Evolutionary conservation across 2,329 filamentous ascomycete genomes (phyloP).

Genomic region (Monilinia vaccinii-corymbosi): DNA sequence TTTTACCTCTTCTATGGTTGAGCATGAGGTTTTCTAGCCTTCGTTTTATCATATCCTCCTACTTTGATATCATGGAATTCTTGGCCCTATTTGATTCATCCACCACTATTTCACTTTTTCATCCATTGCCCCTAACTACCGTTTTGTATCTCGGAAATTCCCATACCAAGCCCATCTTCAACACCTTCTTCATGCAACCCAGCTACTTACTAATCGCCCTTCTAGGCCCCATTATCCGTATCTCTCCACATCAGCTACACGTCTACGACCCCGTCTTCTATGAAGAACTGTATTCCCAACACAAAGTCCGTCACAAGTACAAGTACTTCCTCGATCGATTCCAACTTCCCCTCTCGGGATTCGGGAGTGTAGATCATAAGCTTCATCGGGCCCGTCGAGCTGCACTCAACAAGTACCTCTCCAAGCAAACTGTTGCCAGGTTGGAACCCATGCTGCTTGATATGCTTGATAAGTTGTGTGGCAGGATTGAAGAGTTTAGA

Average conservation of each 20-base stretch:
- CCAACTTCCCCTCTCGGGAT: slow-evolving; percentile 3
- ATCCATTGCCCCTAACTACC: not conserved
- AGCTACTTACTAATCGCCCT: not conserved
- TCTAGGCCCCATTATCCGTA: slow-evolving; percentile 17
- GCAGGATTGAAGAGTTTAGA: slow-evolving; percentile 16
- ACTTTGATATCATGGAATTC: not conserved
- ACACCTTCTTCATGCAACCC: not conserved
- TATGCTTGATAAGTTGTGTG: slow-evolving; percentile 18
- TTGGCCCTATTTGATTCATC: no score
- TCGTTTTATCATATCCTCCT: no score
- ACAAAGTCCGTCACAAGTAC: slow-evolving; percentile 13
- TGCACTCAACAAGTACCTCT: slow-evolving; percentile 22
- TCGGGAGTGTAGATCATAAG: slow-evolving; percentile 19
- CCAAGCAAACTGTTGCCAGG: slow-evolving; percentile 12
- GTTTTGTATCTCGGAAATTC: not conserved
- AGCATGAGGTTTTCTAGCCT: not conserved
- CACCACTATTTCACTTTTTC: not conserved
- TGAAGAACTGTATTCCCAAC: slow-evolving; percentile 17
- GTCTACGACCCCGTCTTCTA: slow-evolving; percentile 17
- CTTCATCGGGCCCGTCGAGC: slow-evolving; percentile 19
- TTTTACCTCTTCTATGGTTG: not conserved
- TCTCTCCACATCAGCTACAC: slow-evolving; percentile 16
- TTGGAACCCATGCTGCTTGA: slow-evolving; percentile 18
- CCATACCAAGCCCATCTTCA: not conserved
- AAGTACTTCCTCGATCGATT: slow-evolving; percentile 11